These are phyloP conservation scores for Colletotrichum sp. DNA, from an alignment of 2,329 filamentous ascomycete genomes.

Conservation along the genomic window DNA sequence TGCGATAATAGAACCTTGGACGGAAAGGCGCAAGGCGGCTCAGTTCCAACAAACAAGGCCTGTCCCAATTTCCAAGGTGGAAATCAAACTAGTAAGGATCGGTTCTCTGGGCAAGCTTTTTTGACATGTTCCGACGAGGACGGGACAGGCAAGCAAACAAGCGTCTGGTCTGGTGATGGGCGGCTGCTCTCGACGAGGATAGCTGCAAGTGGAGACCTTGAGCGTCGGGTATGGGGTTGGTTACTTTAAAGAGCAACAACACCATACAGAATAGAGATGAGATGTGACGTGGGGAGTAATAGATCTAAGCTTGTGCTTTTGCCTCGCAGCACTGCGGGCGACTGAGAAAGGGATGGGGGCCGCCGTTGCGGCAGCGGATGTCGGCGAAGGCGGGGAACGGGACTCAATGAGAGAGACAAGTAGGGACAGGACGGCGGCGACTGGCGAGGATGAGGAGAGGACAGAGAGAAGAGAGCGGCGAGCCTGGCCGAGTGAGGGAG, in stretches of 20 bases:
- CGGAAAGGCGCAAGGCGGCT: background rate
- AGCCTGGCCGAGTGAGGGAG: constrained; percentile 14
- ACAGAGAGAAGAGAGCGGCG: constrained; percentile 13
- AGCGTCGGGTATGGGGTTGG: constrained; percentile 13
- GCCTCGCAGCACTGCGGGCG: background rate
- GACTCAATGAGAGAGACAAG: constrained; percentile 4
- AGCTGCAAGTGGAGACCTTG: constrained; percentile 16
- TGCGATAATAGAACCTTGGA: background rate
- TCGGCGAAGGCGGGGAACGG: constrained; percentile 15
- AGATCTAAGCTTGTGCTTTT: constrained; percentile 1
- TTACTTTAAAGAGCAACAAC: constrained; percentile 19
- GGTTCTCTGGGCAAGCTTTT: constrained; percentile 10
- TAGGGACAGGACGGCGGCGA: background rate
- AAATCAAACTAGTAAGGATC: constrained; percentile 16
- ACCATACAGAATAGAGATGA: constrained; percentile 6
- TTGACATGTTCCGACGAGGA: constrained; percentile 10
- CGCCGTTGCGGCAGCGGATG: constrained; percentile 8
- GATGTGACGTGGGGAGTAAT: constrained; percentile 13
- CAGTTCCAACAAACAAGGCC: background rate
- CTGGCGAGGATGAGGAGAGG: constrained; percentile 2
- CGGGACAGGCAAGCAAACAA: constrained; percentile 4
- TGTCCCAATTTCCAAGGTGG: background rate
- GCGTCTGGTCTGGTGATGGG: background rate
- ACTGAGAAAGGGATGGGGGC: background rate
- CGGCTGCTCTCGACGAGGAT: background rate